Evolutionary conservation across 345 rosid genomes (phyloP), one percentile per base, ranked within the genome.

Genomic region (Hibiscus tridactylites): DNA sequence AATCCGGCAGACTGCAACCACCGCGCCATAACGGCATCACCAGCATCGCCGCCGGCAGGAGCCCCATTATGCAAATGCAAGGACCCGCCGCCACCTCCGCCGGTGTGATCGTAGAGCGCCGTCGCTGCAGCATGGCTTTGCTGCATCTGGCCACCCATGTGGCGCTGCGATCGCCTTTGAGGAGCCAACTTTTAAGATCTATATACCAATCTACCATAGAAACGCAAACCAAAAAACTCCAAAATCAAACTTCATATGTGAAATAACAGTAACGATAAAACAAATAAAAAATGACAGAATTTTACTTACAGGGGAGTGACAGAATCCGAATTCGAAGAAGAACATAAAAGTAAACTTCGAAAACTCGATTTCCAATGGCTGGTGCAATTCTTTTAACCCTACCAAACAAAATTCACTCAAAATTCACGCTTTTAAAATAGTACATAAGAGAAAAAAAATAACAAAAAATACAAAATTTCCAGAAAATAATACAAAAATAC

Each of bases 81-180:
- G 75, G 93, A 61, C 75, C 8, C n/a, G 4, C 63, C 37, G 3
- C 63, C 63, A 10, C 87, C 95, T 26, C 82, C 78, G 26, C 44
- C 74, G 17, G 75, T 70, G 66, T 80, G 82, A 80, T 96, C 99
- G 71, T 85, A 92, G 12, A 96, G 82, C 79, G 98, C 84, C 67
- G 97, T 82, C 61, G 92, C 88, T 68, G 96, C 96, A 79, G 91
- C 90, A 82, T 85, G 88, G 81, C 67, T 84, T 85, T 92, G 99
- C 96, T 89, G 99, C 99, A 92, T 84, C 86, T 92, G 98, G 92
- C 99, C 98, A 73, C 99, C 97, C 88, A 84, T 82, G 97, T 77
- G 99, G 97, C 99, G 99, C 92, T 95, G 99, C 68, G 96, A 92
- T 80, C 99, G 92, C 86, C 89, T 95, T 84, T 91, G 99, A 47